Conservation (phyloP, 1,284 basidiomycete species). For the Leccinum angustisporum region DNA sequence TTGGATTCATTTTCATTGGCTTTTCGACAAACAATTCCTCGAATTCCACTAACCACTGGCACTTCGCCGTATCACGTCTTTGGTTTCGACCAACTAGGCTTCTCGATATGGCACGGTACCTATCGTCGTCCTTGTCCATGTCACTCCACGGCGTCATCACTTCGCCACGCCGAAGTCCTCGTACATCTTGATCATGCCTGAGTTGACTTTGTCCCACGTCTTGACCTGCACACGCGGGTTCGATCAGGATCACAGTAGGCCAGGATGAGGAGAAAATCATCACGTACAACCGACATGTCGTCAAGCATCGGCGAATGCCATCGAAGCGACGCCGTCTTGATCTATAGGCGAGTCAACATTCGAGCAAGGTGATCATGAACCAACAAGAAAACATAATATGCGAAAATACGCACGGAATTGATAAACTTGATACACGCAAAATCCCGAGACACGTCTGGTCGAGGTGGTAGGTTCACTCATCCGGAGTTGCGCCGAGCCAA, state of each 20-base stretch:
- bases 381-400: background rate
- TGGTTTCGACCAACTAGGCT: too few relatives aligned
- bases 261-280: background rate
- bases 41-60: too few relatives aligned
- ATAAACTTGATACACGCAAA: constrained; percentile 96
- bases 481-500: constrained; percentile 81
- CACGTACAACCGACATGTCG: constrained; percentile 87
- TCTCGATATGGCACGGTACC: too few relatives aligned
- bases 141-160: too few relatives aligned
- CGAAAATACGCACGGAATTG: constrained; percentile 70
- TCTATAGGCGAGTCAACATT: constrained; percentile 45
- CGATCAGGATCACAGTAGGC: background rate
- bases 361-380: background rate
- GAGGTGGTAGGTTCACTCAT: constrained; percentile 8
- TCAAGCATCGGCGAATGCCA: constrained; percentile 99
- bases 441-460: constrained; percentile 48
- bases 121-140: too few relatives aligned
- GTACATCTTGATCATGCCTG: constrained; percentile 99
- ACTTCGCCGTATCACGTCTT: too few relatives aligned
- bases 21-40: too few relatives aligned
- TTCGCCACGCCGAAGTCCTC: constrained; percentile 38
- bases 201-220: constrained; percentile 96
- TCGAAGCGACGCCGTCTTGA: constrained; percentile 92
- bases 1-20: too few relatives aligned
- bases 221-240: constrained; percentile 60